Percentiles rank a stretch among this genome's conserved stretches.
Evolutionary conservation across 1,284 basidiomycete genomes (phyloP).

Genomic region (Apiotrichum akiyoshidainum): DNA sequence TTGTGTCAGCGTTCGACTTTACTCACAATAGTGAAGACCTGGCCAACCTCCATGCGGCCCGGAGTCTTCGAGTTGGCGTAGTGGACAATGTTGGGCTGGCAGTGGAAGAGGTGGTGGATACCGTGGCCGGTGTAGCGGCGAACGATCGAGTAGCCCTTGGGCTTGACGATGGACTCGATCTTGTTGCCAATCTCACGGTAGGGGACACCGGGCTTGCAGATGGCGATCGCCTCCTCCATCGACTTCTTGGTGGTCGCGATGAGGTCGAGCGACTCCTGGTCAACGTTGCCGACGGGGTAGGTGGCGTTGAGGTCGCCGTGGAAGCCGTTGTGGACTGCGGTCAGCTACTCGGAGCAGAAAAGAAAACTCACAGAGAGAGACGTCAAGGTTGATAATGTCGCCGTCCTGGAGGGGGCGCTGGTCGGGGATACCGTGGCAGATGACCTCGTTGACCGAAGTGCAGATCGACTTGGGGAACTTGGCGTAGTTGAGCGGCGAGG

Average conservation of each 20-base stretch:
- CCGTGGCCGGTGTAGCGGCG: constrained; percentile 89
- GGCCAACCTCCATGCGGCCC: constrained; percentile 52
- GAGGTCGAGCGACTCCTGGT: constrained; percentile 74
- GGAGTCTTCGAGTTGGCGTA: constrained; percentile 52
- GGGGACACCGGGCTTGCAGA: constrained; percentile 84
- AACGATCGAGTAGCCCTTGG: constrained; percentile 76
- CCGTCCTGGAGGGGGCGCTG: constrained; percentile 78
- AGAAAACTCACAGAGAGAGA: constrained; percentile 52
- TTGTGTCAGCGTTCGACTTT: too few relatives aligned
- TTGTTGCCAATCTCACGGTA: constrained; percentile 59
- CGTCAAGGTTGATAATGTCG: constrained; percentile 87
- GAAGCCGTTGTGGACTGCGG: constrained; percentile 58
- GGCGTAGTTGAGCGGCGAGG: constrained; percentile 89
- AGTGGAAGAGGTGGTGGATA: constrained; percentile 65
- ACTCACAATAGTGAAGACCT: constrained; percentile 52
- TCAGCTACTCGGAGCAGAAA: neutral
- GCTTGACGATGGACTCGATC: constrained; percentile 72
- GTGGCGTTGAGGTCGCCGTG: constrained; percentile 84
- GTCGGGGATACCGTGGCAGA: constrained; percentile 96
- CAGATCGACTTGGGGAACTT: constrained; percentile 94
- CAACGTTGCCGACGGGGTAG: constrained; percentile 81
- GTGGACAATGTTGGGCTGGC: constrained; percentile 51
- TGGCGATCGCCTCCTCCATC: constrained; percentile 79
- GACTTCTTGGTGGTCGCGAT: constrained; percentile 75
- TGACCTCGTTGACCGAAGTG: constrained; percentile 91